These are phyloP conservation scores for Ustilago tritici DNA, from an alignment of 1,284 basidiomycete species.

Conservation along the genomic window DNA sequence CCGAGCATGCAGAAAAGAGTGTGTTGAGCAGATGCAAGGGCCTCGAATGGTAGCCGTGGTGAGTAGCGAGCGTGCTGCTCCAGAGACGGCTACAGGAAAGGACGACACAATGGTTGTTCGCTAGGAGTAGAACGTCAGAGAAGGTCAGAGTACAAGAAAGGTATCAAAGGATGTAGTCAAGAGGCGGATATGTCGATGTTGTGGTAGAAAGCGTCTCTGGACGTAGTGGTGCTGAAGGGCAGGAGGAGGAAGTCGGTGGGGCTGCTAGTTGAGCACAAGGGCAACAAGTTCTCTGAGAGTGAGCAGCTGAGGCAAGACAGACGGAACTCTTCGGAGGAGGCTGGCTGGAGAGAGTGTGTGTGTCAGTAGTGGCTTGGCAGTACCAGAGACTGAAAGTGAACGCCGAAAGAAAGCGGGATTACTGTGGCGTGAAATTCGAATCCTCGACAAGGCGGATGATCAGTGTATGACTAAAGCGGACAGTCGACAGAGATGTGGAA, in stretches of 20 bases:
- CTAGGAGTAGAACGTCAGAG: background rate
- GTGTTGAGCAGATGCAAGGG: background rate
- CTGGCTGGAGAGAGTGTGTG: background rate
- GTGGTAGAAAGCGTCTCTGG: background rate
- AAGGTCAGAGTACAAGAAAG: background rate
- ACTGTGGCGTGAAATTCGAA: conserved; percentile 9
- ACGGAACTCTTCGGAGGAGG: background rate
- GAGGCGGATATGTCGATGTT: background rate
- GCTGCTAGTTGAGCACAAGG: background rate
- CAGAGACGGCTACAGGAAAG: background rate
- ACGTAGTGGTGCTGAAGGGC: background rate
- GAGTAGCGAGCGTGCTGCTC: conserved; percentile 25
- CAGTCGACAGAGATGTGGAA: background rate
- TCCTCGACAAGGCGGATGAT: background rate
- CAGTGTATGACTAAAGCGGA: conserved; percentile 3
- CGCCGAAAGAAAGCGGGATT: background rate
- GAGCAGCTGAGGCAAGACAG: background rate
- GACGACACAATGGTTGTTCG: conserved; percentile 10
- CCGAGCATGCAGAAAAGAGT: background rate
- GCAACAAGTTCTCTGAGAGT: background rate
- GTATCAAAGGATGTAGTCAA: background rate
- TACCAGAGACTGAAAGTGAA: background rate
- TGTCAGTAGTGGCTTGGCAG: background rate
- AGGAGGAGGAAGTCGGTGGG: background rate
- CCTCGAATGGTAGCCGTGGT: background rate